Evolutionary conservation across 1,139 yeast species (phyloP), one percentile per base, ranked within the genome.

Genomic region (Fermentozyma sake): DNA sequence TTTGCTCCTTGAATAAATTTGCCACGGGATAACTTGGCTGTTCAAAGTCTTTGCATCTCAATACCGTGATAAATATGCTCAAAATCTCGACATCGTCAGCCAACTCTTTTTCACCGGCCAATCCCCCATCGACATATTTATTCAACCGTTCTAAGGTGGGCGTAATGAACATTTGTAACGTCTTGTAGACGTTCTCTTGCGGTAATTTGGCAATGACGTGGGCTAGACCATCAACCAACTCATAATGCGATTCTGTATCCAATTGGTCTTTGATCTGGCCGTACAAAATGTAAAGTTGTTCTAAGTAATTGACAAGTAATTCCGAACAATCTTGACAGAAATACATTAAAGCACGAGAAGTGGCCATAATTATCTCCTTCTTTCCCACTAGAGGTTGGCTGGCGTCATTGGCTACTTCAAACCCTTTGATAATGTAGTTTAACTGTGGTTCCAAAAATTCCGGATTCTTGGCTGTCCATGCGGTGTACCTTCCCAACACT

Each of bases 271-370:
- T 61, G 20, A 89, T 73, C 42, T 75, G 79, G 31, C 76, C 75
- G 54, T 85, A 91, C 38, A 91, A 78, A 38, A 76, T 67, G 43
- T 79, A 78, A 31, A 93, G 63, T 50, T 86, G 95, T 31, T 79
- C 89, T 44, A 87, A 62, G 50, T 75, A 84, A 30, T 73, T 71
- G 17, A 79, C 75, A 41, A 93, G 62, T 12, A 79, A 62, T 10
- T 58, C 48, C 0, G 94, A 72, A 48, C 98, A 93, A 55, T 93
- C 98, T 47, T 84, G 84, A 59, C 97, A 89, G 48, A 93, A 85
- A 49, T 79, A 89, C 89, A 86, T 86, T 45, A 93, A 68, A 1
- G 99, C 95, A 54, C 85, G 91, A 0, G 96, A 83, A 0, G 97
- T 87, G 0, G 98, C 96, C 27, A 79, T 73, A 18, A 80, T 66